Conservation (phyloP, 768 basidiomycete species). For the Albatrellus ellisii region DNA sequence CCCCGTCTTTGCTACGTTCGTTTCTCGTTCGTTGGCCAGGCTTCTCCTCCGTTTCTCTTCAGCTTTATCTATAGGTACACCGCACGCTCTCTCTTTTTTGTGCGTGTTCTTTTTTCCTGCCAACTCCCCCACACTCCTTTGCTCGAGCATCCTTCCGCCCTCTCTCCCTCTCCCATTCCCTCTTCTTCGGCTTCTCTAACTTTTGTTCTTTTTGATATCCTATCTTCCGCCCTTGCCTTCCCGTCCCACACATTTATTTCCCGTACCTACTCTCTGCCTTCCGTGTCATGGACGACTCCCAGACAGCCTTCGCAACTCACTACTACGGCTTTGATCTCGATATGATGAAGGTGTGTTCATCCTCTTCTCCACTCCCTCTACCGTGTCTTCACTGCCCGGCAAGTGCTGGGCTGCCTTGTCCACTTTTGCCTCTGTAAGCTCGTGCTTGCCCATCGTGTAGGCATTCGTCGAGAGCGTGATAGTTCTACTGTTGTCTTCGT, state of each 20-base stretch:
- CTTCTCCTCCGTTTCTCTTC: conserved; percentile 8
- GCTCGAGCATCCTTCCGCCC: conserved; percentile 14
- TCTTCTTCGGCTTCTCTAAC: conserved; percentile 39
- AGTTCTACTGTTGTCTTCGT: too few species aligned
- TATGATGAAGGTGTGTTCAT: conserved; percentile 71
- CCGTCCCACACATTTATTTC: conserved; percentile 8
- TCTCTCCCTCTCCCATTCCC: conserved; percentile 21
- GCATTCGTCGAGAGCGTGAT: too few species aligned
- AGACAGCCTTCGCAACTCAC: conserved; percentile 54
- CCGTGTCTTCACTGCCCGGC: conserved; percentile 3
- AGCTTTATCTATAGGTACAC: conserved; percentile 25
- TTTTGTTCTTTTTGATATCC: conserved; percentile 32
- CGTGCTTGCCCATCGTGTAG: too few species aligned
- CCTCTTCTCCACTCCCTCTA: conserved; percentile 1
- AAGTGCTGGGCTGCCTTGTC: too few species aligned
- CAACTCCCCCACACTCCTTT: conserved; percentile 19
- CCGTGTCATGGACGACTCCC: conserved; percentile 56
- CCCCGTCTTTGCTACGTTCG: neutral
- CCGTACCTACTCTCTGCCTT: conserved; percentile 19
- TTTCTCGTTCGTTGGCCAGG: conserved; percentile 5
- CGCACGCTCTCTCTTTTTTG: conserved; percentile 26
- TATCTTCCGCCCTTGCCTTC: conserved; percentile 29
- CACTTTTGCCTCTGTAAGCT: too few species aligned
- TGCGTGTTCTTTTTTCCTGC: conserved; percentile 25
- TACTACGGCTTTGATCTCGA: conserved; percentile 80